Conservation (phyloP, 1,284 basidiomycete genomes). For the Leccinum subfulvum region DNA sequence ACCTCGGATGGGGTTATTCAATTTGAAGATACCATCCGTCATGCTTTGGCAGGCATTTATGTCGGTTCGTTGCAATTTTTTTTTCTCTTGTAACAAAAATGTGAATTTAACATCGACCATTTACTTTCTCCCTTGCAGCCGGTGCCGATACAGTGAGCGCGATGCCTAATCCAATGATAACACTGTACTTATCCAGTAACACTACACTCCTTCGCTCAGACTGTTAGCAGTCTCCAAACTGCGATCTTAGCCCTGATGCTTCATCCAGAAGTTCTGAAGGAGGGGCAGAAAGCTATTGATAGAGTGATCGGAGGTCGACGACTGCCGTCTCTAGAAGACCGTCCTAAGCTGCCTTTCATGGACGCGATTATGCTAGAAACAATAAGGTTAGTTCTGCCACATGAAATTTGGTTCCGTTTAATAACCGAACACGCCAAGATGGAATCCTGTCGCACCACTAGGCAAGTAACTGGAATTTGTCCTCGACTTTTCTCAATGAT, state of each 20-base stretch:
- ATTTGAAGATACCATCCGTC: conserved; percentile 5
- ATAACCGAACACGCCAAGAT: not conserved
- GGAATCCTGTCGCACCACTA: conserved; percentile 10
- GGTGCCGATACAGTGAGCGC: conserved; percentile 7
- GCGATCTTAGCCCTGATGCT: conserved; percentile 9
- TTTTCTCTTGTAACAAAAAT: not conserved
- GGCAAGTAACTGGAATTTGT: not conserved
- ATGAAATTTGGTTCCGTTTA: too few species aligned
- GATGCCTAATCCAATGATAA: not conserved
- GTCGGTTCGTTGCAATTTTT: conserved; percentile 1
- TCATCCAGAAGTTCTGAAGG: conserved; percentile 4
- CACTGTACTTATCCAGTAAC: not conserved
- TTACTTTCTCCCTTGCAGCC: not conserved
- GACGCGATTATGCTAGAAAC: conserved; percentile 5
- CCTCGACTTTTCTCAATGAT: not conserved
- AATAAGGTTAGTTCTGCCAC: conserved; percentile 1
- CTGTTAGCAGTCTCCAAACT: conserved; percentile 3
- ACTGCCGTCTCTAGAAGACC: conserved; percentile 6
- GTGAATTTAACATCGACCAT: not conserved
- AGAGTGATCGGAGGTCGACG: not conserved
- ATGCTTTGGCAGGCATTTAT: conserved; percentile 8
- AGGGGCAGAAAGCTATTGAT: conserved; percentile 3
- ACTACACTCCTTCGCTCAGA: not conserved
- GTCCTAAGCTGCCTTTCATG: conserved; percentile 2
- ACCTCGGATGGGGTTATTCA: conserved; percentile 2